A percentile compares a stretch with the other conserved stretches of the same genome.
Conservation (phyloP, 306 rosid genomes). For the Fragaria nilgerrensis region DNA sequence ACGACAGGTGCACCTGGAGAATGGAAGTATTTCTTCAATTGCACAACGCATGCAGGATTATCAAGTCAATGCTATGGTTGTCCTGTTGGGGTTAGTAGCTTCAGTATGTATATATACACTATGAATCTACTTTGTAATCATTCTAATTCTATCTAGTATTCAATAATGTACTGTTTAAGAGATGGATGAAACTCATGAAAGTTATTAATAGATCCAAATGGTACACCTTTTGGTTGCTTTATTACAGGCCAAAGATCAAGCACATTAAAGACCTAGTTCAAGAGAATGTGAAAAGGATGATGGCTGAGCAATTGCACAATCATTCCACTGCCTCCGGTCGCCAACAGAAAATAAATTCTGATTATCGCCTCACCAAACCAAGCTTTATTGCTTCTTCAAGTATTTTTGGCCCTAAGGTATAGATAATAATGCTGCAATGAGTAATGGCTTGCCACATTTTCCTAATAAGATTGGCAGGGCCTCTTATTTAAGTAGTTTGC, state of each 20-base stretch:
- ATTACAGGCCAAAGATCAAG: conserved; percentile 74
- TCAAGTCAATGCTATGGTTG: conserved; percentile 86
- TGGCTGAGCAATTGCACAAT: conserved; percentile 60
- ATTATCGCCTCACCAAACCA: conserved; percentile 45
- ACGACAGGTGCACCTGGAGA: conserved; percentile 64
- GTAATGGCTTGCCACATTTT: neutral
- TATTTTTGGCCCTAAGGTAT: conserved; percentile 80
- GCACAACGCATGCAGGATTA: conserved; percentile 70
- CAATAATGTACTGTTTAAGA: neutral
- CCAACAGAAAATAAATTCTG: conserved; percentile 36
- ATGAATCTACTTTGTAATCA: conserved; percentile 6
- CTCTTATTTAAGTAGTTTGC: neutral
- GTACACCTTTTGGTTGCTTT: conserved; percentile 18
- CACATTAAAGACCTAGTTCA: conserved; percentile 55
- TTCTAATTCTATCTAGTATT: conserved; percentile 4
- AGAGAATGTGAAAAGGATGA: conserved; percentile 57
- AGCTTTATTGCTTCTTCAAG: conserved; percentile 80
- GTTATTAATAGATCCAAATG: neutral
- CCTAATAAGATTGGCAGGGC: neutral
- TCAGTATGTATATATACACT: conserved; percentile 8
- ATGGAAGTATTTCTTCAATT: conserved; percentile 41
- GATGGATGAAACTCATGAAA: neutral
- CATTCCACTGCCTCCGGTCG: conserved; percentile 44
- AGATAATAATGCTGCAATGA: neutral
- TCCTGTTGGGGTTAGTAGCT: conserved; percentile 66